Percentiles rank a stretch among this genome's conserved stretches.
phyloP scores from a whole-genome alignment of 805 yeast species.

The Scheffersomyces amazonensis region DNA sequence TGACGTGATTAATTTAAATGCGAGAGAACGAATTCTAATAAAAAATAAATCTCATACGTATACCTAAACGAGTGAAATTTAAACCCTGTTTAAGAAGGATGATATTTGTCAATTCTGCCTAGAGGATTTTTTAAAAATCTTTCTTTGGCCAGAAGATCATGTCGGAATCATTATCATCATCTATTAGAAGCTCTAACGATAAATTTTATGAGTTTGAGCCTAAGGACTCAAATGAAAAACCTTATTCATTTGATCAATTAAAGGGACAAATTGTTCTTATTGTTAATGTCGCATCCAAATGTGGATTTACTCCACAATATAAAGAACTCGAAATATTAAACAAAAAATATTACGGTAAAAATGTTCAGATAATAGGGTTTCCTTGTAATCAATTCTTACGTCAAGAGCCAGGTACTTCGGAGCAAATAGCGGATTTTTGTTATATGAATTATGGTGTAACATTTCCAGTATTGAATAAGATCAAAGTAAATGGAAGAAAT shows the following conservation, averaged over 20 bases:
- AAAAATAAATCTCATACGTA: too few species aligned
- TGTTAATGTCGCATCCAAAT: constrained; percentile 44
- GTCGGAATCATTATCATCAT: too few species aligned
- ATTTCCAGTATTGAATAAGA: constrained; percentile 83
- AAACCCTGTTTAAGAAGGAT: too few species aligned
- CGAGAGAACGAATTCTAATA: too few species aligned
- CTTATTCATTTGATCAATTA: constrained; percentile 34
- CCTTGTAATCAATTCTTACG: constrained; percentile 44
- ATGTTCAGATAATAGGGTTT: constrained; percentile 38
- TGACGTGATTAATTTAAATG: too few species aligned
- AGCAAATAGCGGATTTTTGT: constrained; percentile 74
- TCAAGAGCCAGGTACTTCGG: constrained; percentile 41
- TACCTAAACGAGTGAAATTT: too few species aligned
- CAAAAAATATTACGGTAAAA: constrained; percentile 35
- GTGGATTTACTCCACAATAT: constrained; percentile 45
- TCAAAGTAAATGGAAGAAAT: constrained; percentile 83
- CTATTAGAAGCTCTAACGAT: constrained; percentile 12
- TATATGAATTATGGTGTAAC: constrained; percentile 81
- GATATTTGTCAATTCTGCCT: too few species aligned
- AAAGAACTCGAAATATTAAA: constrained; percentile 40
- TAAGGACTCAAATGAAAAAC: constrained; percentile 34
- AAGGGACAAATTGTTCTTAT: constrained; percentile 46
- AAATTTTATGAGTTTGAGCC: constrained; percentile 42
- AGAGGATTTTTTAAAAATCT: too few species aligned
- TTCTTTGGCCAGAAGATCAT: too few species aligned